Conservation (phyloP, 495 filamentous ascomycete species). For the Penicillium paxilli region DNA sequence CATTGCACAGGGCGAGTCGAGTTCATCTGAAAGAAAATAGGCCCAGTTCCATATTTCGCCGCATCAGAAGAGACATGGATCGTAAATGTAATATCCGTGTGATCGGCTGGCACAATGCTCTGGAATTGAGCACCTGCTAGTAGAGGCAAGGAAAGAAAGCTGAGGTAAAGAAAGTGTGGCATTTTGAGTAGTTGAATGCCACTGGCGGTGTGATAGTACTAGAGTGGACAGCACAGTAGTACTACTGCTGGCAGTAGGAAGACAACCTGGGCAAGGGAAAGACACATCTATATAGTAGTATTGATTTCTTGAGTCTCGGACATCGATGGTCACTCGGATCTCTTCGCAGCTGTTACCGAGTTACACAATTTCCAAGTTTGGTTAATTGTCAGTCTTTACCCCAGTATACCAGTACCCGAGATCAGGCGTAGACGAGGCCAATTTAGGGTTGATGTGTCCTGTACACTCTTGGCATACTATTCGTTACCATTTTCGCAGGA, state of each 20-base stretch:
- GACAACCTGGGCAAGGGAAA: too few species aligned
- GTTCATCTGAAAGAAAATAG: conserved; percentile 65
- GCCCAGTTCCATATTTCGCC: conserved; percentile 22
- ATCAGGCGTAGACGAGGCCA: too few species aligned
- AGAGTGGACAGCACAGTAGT: too few species aligned
- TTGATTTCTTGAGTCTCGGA: not conserved
- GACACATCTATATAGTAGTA: not conserved
- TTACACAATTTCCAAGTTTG: too few species aligned
- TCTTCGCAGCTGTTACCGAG: too few species aligned
- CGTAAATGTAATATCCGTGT: conserved; percentile 31
- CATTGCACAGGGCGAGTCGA: conserved; percentile 61
- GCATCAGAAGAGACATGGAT: conserved; percentile 34
- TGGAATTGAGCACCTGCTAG: conserved; percentile 18
- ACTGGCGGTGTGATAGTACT: too few species aligned
- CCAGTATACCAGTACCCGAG: too few species aligned
- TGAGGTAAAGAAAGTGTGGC: not conserved
- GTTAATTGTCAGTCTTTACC: too few species aligned
- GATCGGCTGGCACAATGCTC: conserved; percentile 23
- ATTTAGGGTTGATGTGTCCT: not conserved
- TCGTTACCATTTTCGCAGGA: too few species aligned
- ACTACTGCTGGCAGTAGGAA: too few species aligned
- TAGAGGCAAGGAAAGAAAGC: not conserved
- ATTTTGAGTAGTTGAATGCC: too few species aligned
- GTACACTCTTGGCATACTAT: not conserved
- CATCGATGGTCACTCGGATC: not conserved